Base-by-base conservation (phyloP, 73 alveolate genomes). In the Paramecium caudatum region DNA sequence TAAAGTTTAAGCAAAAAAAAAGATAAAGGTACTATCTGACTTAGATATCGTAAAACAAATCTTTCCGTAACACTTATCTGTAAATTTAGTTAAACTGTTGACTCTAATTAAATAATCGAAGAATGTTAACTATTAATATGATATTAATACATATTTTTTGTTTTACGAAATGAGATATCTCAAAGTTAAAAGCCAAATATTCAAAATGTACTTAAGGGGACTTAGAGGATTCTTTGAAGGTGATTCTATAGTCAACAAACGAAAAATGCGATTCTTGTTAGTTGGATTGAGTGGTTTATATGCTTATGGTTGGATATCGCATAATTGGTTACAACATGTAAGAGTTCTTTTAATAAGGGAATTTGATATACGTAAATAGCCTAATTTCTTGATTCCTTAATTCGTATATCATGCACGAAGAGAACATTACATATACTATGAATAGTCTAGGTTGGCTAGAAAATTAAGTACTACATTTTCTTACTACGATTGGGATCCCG, bases 361-460 rank as follows among this genome's bases (percentile, higher is more conserved):
- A 85, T 95, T 87, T 37, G 97, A 95, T 41, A 80, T 88, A 82
- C 55, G 96, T 55, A 90, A 91, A 81, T 55, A 91, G 65, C 95
- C 95, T 8, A 93, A 95, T 39, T 45, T 93, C 55, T 82, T 92
- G 41, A 95, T 95, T 30, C 98, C 98, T 10, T 49, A 91, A 47
- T 90, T 82, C 45, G 68, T 95, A 3, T 95, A 95, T 68, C 47
- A 82, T 23, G 90, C 93, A n/a, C 87, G 98, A 78, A 86, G 98
- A 30, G 96, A 95, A 36, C 96, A 91, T 61, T 94, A 95, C 83
- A 93, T 95, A 10, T 95, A 90, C 90, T 93, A 94, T 94, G 98
- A 95, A 36, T 39, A 93, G 80, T 93, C 95, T 17, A 86, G 98
- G 70, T 80, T 92, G 23, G 96, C 97, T 16, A 82, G 96, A 85